These are phyloP conservation scores for Gnomoniopsis sp. DNA, from an alignment of 2,329 filamentous ascomycete genomes.

Conservation along the genomic window DNA sequence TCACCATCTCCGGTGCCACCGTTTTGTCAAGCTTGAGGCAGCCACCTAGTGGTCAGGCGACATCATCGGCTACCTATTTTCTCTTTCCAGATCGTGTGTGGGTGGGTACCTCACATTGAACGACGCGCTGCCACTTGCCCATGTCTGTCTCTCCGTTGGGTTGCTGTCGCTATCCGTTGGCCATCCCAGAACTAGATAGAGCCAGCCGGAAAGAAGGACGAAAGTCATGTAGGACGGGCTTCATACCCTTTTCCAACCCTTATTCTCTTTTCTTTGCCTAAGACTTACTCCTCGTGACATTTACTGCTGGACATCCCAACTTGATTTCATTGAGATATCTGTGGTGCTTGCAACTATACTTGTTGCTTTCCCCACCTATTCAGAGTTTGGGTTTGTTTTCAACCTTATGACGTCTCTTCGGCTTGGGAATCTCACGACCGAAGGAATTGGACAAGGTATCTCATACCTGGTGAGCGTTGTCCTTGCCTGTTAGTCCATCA, in stretches of 20 bases:
- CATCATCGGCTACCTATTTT: constrained; percentile 1
- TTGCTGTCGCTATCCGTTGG: constrained; percentile 9
- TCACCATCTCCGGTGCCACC: constrained; percentile 1
- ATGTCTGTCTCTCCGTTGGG: not conserved
- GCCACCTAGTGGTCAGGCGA: not conserved
- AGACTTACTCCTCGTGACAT: not conserved
- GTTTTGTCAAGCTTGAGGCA: not conserved
- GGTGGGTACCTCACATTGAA: not conserved
- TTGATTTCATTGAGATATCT: too few species aligned
- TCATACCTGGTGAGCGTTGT: not conserved
- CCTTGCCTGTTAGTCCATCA: not conserved
- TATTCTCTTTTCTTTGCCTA: constrained; percentile 1
- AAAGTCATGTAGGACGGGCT: constrained; percentile 12
- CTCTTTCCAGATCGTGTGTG: not conserved
- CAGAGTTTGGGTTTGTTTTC: too few species aligned
- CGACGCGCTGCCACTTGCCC: constrained; percentile 2
- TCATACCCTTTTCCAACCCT: not conserved
- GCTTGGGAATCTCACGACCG: not conserved
- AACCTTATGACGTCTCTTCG: too few species aligned
- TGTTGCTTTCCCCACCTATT: too few species aligned
- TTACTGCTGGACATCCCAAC: not conserved
- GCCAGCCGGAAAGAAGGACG: constrained; percentile 3
- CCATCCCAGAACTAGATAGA: not conserved
- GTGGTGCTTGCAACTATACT: too few species aligned
- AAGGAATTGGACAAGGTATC: not conserved